Conservation (phyloP, 371 early-diverging fungal species). For the Circinella minor region DNA sequence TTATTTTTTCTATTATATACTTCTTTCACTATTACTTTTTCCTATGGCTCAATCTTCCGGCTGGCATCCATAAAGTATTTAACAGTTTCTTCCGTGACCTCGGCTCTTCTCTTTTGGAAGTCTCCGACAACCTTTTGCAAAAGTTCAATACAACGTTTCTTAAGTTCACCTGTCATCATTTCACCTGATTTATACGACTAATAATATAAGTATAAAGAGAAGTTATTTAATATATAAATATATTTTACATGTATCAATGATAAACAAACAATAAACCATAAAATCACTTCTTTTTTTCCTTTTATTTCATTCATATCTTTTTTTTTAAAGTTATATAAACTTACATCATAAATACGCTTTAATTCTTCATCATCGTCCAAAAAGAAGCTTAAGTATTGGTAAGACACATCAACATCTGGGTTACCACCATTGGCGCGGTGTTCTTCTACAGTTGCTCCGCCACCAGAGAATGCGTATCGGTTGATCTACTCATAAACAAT, state of each 20-base stretch:
- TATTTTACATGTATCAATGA: neutral
- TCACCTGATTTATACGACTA: conserved; percentile 87
- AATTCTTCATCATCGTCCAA: conserved; percentile 96
- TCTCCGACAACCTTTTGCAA: conserved; percentile 85
- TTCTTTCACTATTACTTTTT: too few species aligned
- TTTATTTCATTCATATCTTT: too few species aligned
- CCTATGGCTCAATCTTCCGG: conserved; percentile 46
- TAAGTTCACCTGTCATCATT: conserved; percentile 93
- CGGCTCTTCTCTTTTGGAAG: conserved; percentile 82
- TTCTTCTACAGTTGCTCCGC: conserved; percentile 91
- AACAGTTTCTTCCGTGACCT: conserved; percentile 70
- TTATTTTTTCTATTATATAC: neutral
- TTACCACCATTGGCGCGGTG: conserved; percentile 94
- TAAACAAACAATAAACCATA: neutral
- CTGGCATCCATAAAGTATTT: conserved; percentile 67
- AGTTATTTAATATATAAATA: neutral
- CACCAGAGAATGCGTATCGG: conserved; percentile 97
- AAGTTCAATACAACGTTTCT: conserved; percentile 91
- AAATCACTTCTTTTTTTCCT: neutral
- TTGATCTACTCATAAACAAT: conserved; percentile 69
- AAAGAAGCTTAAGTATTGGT: conserved; percentile 98
- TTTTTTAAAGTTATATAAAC: conserved; percentile 8
- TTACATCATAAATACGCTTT: conserved; percentile 65
- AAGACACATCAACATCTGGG: conserved; percentile 97
- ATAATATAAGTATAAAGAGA: neutral